Evolutionary conservation across 306 rosid genomes (phyloP), one percentile per base, ranked within the genome.

Genomic region (barrel medic (Medicago truncatula)): DNA sequence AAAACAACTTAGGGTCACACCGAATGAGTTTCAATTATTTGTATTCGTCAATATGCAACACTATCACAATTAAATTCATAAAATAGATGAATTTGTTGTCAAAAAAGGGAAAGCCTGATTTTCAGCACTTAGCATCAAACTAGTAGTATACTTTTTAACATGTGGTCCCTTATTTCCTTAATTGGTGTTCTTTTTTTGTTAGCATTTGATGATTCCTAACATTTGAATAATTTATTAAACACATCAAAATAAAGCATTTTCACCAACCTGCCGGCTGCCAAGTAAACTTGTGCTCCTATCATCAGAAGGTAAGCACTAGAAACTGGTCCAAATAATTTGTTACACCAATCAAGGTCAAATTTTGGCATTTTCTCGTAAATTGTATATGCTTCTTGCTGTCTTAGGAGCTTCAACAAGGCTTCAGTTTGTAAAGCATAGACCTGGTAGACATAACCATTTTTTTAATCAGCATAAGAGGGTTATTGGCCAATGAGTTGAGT

Each of bases 231-330:
- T 62, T 52, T 31, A 66, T 53, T 14, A 54, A 70, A 39, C 20
- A 57, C 18, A 39, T 36, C 13, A 64, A 76, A 40, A 18, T 13
- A 66, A 78, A 65, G 38, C 69, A 67, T 25, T 56, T 75, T 67
- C 56, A 75, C 89, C 76, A 78, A 96, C 99, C 99, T 96, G 86
- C 98, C 98, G 56, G 83, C 78, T 54, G 96, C 90, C 88, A 86
- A 77, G 86, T 87, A 84, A 70, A 88, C 83, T 58, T 87, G 96
- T 50, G 97, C 88, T 21, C 87, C 83, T 49, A 88, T 84, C 92
- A 85, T 83, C 79, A 85, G 78, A 15, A 88, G 7, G 76, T 89
- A 88, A 31, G 96, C 91, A 67, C 70, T 78, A 76, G 10, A 70
- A 56, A 83, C 71, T 65, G 57, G n/a, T 61, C 93, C 96, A 67